Evolutionary conservation across 495 filamentous ascomycete genomes (phyloP).

Genomic region (Neurospora sp.): DNA sequence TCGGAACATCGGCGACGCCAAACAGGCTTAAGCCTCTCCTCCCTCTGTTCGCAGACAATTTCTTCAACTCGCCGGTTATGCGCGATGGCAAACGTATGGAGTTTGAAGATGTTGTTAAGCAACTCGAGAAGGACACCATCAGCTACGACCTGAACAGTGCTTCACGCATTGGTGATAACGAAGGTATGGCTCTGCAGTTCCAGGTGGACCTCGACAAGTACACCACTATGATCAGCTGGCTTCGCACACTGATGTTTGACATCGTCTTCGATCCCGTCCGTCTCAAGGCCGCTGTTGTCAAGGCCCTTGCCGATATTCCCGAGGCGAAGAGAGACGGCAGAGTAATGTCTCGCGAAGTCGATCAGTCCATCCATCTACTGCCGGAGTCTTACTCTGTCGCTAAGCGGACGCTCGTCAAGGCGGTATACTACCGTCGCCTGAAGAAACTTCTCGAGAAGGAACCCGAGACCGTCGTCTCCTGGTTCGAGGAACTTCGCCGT

Average conservation of each 20-base stretch:
- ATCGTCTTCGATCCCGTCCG: slow-evolving; percentile 74
- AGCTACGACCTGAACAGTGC: slow-evolving; percentile 62
- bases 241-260: slow-evolving; percentile 76
- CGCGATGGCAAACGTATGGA: slow-evolving; percentile 68
- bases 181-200: slow-evolving; percentile 71
- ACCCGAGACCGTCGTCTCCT: slow-evolving; percentile 58
- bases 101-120: slow-evolving; percentile 85
- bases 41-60: slow-evolving; percentile 75
- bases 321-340: slow-evolving; percentile 85
- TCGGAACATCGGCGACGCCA: slow-evolving; percentile 67
- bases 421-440: slow-evolving; percentile 77
- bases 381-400: slow-evolving; percentile 65
- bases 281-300: slow-evolving; percentile 71
- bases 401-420: slow-evolving; percentile 74
- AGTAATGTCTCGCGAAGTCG: slow-evolving; percentile 64
- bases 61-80: slow-evolving; percentile 83
- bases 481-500: slow-evolving; percentile 65
- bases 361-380: slow-evolving; percentile 68
- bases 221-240: slow-evolving; percentile 68
- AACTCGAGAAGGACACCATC: slow-evolving; percentile 85
- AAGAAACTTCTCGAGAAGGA: slow-evolving; percentile 62
- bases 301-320: slow-evolving; percentile 85
- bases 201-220: slow-evolving; percentile 86
- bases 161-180: slow-evolving; percentile 58
- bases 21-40: slow-evolving; percentile 70